Base-by-base conservation (phyloP, 202 grass and related monocot genomes). In the Zoysia matrella region DNA sequence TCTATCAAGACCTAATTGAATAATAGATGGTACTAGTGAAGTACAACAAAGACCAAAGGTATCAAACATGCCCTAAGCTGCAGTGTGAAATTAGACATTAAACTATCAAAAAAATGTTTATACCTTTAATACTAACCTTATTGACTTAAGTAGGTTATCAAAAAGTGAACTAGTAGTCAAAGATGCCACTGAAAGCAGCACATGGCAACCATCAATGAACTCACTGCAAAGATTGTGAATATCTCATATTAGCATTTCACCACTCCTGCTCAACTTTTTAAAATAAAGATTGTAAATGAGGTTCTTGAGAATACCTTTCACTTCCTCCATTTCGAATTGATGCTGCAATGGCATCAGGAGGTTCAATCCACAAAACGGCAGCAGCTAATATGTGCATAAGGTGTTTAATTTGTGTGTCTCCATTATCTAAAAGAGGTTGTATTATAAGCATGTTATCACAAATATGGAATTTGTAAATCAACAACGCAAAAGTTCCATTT, bases 171-270 rank as follows among this genome's bases (percentile, higher is more conserved):
- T 80, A 77, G 71, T 93, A 75, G 90, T 95, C 56, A 95, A 85
- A 86, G 95, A 93, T 53, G 90, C 90, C 77, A 95, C 86, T 64
- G 95, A 93, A 88, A 98, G 92, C 30, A 98, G 87, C 44, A 76
- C 86, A 80, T 98, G 92, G 67, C 93, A 98, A 76, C 92, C 92
- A 90, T 98, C 95, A 83, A 98, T 84, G 43, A 98, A 93, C 85
- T 98, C 95, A 91, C 95, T 98, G 80, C 61, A 88, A 54, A 83
- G 81, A 80, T 57, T 64, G 51, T 62, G 44, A 84, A 76, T 58
- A 51, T 57, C 4, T 11, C 10, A 14, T 69, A 76, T 81, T 73
- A 89, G 36, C 46, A 89, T 74, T 78, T 77, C 42, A 64, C 48
- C 87, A 73, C 9, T 62, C 72, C 86, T 66, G 6, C 75, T 84